These are phyloP conservation scores for Colletotrichum lupini DNA, from an alignment of 2,329 filamentous ascomycete genomes.

Conservation along the genomic window DNA sequence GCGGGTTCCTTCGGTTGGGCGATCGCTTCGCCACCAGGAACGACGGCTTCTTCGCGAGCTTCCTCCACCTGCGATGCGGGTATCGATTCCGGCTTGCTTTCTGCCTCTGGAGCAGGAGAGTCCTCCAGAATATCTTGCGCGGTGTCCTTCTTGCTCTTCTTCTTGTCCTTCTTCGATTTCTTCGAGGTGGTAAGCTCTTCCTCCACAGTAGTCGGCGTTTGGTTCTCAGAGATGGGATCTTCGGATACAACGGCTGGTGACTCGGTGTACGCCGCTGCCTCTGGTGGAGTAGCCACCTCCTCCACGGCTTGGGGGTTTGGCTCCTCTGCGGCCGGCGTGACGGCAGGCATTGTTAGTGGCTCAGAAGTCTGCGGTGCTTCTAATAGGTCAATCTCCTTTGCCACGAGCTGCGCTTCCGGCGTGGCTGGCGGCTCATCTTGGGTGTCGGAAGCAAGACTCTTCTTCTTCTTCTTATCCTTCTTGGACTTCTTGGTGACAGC, in stretches of 20 bases:
- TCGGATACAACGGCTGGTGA: background rate
- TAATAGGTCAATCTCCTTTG: background rate
- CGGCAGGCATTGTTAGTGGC: background rate
- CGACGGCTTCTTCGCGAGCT: background rate
- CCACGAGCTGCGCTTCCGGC: background rate
- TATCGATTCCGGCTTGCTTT: background rate
- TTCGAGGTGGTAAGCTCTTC: background rate
- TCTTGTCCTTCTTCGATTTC: conserved; percentile 39
- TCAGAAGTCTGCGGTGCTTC: background rate
- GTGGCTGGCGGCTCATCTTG: background rate
- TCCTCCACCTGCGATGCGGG: background rate
- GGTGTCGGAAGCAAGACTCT: conserved; percentile 14
- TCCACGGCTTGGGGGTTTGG: background rate
- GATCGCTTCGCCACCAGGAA: background rate
- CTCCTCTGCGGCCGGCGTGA: background rate
- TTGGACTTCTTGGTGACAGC: conserved; percentile 43
- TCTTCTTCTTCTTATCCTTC: conserved; percentile 46
- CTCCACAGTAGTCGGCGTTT: background rate
- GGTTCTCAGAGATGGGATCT: background rate
- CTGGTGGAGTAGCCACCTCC: background rate
- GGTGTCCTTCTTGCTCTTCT: conserved; percentile 23
- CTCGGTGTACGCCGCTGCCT: background rate
- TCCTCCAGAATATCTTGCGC: background rate
- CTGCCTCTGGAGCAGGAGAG: background rate
- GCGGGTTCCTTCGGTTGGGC: background rate